Base-by-base conservation (phyloP, 306 rosid genomes). In the Fagus crenata region DNA sequence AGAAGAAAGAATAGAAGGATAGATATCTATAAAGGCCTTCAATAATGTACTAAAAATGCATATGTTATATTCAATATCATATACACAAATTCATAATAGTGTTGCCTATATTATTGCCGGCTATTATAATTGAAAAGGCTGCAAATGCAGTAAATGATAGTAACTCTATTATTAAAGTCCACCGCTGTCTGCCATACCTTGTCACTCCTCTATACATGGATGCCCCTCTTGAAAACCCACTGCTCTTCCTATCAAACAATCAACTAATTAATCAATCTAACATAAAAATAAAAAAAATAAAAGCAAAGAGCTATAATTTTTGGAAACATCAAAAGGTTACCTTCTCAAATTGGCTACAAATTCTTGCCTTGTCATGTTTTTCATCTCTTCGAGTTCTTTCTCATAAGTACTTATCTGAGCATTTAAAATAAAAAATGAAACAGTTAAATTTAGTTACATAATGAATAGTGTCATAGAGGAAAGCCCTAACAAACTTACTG, bases 141-240 rank as follows among this genome's bases (percentile, higher is more conserved):
- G 95, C 86, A 79, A 76, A 83, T 69, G 80, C 91, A 86, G 86
- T 63, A 82, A 82, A 89, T 85, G 85, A 84, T 81, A 32, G 53
- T 77, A 84, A 49, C 82, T 90, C 84, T 73, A 78, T 84, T 83
- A 84, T 79, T 80, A 80, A 85, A 86, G 89, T 59, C 51, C 70
- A 74, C 55, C 69, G 59, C 77, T 83, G 82, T 83, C 74, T 77
- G 83, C 89, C 98, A 91, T 96, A 96, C 99, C 99, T 92, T 90
- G 99, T 96, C 83, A 96, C 99, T 60, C 99, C 98, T 88, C 99
- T 91, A 88, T 96, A 96, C 87, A 87, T 89, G 58, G 99, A 96
- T n/a, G 97, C 99, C 72, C 98, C 99, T 79, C 97, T 96, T 60
- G 99, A 96, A 87, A 96, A 96, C 85, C 99, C 99, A 87, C 99